Conservation (phyloP, 2,329 filamentous ascomycete species). For the Polychaeton citri region DNA sequence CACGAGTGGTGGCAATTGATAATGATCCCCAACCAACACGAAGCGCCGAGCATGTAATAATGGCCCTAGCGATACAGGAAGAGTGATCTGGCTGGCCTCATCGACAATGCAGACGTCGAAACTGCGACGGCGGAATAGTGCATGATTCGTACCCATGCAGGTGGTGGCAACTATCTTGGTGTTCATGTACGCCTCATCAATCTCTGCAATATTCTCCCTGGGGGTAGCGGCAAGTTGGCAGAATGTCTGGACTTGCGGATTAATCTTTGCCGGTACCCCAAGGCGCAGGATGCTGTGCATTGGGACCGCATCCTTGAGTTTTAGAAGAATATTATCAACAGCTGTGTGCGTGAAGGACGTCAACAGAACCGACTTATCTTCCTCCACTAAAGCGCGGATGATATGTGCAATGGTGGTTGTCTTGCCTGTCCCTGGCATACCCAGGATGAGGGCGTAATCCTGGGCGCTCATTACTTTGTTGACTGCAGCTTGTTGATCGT, state of each 20-base stretch:
- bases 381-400: conserved; percentile 74
- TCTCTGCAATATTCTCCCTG: conserved; percentile 66
- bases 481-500: conserved; percentile 76
- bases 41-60: conserved; percentile 89
- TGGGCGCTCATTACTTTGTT: conserved; percentile 90
- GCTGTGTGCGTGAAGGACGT: conserved; percentile 96
- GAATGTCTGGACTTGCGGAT: conserved; percentile 77
- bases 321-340: conserved; percentile 94
- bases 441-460: conserved; percentile 92
- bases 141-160: conserved; percentile 81
- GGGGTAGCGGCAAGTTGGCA: conserved; percentile 63
- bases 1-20: conserved; percentile 86
- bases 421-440: conserved; percentile 97
- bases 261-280: conserved; percentile 72
- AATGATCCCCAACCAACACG: conserved; percentile 91
- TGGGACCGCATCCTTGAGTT: conserved; percentile 50
- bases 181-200: conserved; percentile 70
- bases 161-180: conserved; percentile 88
- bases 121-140: conserved; percentile 71
- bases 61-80: conserved; percentile 86
- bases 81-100: conserved; percentile 91
- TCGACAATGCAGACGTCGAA: conserved; percentile 99
- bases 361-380: conserved; percentile 83
- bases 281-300: conserved; percentile 67
- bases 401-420: conserved; percentile 98